Conservation (phyloP, 345 rosid species). For the Aquilaria malaccensis region DNA sequence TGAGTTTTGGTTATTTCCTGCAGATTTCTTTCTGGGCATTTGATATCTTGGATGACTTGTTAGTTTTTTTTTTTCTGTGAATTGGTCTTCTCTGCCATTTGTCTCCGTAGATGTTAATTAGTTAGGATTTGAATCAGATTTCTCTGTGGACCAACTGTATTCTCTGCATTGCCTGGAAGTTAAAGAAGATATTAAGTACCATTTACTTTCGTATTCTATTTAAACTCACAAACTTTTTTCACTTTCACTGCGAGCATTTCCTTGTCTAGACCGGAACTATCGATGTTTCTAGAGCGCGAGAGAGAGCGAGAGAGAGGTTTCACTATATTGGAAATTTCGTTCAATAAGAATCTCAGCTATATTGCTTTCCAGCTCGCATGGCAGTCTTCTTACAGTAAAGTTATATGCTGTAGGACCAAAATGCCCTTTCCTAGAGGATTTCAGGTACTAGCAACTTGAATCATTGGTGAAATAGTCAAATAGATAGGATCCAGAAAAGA, state of each 20-base stretch:
- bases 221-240: conserved; percentile 15
- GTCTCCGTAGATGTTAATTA: no score
- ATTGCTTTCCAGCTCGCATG: conserved; percentile 55
- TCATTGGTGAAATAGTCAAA: not conserved
- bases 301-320: conserved; percentile 5
- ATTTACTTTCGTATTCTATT: not conserved
- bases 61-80: not conserved
- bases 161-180: no score
- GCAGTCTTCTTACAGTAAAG: conserved; percentile 17
- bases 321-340: conserved; percentile 14
- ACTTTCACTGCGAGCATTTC: conserved; percentile 12
- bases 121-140: no score
- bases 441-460: not conserved
- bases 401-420: conserved; percentile 23
- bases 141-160: no score
- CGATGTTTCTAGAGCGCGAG: conserved; percentile 12
- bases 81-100: conserved; percentile 1
- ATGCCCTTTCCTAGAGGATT: conserved; percentile 19
- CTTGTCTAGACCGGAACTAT: conserved; percentile 6
- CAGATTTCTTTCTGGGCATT: not conserved
- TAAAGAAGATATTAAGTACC: no score
- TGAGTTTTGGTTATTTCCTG: conserved; percentile 3
- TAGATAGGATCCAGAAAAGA: conserved; percentile 10
- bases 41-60: not conserved
- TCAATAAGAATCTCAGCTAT: conserved; percentile 29